Conservation (phyloP, 768 basidiomycete genomes). For the Boletus sp. region DNA sequence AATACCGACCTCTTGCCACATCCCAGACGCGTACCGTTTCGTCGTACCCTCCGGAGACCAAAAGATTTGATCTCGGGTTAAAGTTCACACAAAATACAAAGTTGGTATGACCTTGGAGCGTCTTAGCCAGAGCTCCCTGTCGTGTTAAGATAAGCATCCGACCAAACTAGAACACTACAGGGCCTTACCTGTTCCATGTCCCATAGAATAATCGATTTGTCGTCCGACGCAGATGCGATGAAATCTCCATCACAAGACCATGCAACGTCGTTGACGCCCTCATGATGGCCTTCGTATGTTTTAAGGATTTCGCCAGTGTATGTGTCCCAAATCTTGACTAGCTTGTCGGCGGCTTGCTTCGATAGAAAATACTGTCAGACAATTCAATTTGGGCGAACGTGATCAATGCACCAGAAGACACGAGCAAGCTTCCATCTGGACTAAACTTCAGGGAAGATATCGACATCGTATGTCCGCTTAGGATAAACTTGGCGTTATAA, state of each 20-base stretch:
- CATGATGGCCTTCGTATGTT: conserved; percentile 70
- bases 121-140: conserved; percentile 61
- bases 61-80: conserved; percentile 83
- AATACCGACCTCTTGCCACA: conserved; percentile 69
- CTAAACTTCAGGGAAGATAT: conserved; percentile 89
- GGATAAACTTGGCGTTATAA: conserved; percentile 58
- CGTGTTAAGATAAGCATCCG: background rate
- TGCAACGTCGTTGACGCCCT: conserved; percentile 88
- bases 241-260: conserved; percentile 84
- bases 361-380: conserved; percentile 28
- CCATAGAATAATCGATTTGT: conserved; percentile 88
- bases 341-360: conserved; percentile 79
- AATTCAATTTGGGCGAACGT: conserved; percentile 1
- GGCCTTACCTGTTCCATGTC: conserved; percentile 58
- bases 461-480: conserved; percentile 81
- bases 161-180: background rate
- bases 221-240: conserved; percentile 91
- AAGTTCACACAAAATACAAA: conserved; percentile 94
- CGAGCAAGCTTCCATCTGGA: conserved; percentile 76
- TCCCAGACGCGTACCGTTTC: conserved; percentile 99
- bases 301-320: conserved; percentile 69
- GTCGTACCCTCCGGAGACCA: conserved; percentile 93
- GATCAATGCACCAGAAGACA: conserved; percentile 71
- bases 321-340: conserved; percentile 78
- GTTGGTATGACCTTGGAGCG: conserved; percentile 83